Base-by-base conservation (phyloP, 2,329 filamentous ascomycete species). In the Alternaria sp. region DNA sequence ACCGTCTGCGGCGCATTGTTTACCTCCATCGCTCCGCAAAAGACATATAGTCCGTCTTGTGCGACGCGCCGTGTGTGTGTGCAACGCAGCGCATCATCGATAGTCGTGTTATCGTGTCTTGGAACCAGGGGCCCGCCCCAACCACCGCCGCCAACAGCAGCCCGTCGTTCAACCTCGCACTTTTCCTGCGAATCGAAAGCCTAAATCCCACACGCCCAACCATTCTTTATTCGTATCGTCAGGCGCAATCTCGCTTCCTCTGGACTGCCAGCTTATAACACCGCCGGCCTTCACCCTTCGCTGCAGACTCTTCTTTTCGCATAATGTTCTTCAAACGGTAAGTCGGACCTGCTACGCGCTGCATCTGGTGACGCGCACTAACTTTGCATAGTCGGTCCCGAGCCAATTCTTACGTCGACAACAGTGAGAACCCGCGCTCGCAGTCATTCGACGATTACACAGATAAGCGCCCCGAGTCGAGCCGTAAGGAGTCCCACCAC, bases 351-450 rank as follows among this genome's bases (percentile, higher is more conserved):
- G 15, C 46, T 43, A 32, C 44, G 26, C 44, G n/a, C 52, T 43
- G 44, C 45, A 30, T 28, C 26, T 13, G 44, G 40, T 11, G 49
- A 52, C 49, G 7, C 17, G 53, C 30, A 40, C 58, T 61, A 61
- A 61, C 52, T 55, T 55, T 44, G 47, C 55, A 21, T 21, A 82
- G 83, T 67, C 80, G 83, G 64, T 83, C 81, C 57, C 76, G 80
- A 46, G 78, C 78, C 60, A 82, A 84, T 71, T 81, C 77, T 71
- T 85, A 85, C 81, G 80, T 85, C 67, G 83, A 85, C 69, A 76
- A 79, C 75, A 79, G 82, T 76, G 72, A 79, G 57, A 77, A 78
- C 49, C 78, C 78, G 23, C 80, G 82, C 79, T 69, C 72, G 21
- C 73, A 77, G 58, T 78, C 75, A 58, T 77, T 79, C 68, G 77